These are phyloP conservation scores for Lactifluus pinguis DNA, from an alignment of 768 basidiomycete genomes.

Conservation along the genomic window DNA sequence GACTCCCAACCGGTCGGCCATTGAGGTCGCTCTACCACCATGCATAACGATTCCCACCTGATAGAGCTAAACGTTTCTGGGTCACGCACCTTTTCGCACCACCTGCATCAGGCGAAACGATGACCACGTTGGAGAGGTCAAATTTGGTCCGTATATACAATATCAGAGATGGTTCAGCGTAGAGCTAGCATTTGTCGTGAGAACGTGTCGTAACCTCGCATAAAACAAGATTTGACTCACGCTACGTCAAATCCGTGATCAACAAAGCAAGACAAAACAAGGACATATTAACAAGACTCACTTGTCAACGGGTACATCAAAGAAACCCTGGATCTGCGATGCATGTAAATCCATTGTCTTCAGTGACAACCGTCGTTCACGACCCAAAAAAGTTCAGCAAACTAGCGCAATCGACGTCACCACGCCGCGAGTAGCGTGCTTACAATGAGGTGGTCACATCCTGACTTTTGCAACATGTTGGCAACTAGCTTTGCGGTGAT, in stretches of 20 bases:
- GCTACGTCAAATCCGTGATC: slow-evolving; percentile 24
- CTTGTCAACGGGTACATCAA: slow-evolving; percentile 99
- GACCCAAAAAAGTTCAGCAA: background rate
- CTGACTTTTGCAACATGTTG: slow-evolving; percentile 89
- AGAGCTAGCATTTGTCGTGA: slow-evolving; percentile 47
- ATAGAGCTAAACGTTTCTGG: background rate
- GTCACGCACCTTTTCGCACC: slow-evolving; percentile 82
- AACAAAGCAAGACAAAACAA: background rate
- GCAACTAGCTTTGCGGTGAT: slow-evolving; percentile 98
- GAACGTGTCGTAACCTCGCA: slow-evolving; percentile 21
- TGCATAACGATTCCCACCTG: background rate
- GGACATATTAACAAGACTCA: slow-evolving; percentile 37
- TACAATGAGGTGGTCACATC: slow-evolving; percentile 96
- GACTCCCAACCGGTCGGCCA: slow-evolving; percentile 91
- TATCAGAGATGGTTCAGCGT: slow-evolving; percentile 91
- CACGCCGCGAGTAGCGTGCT: slow-evolving; percentile 26
- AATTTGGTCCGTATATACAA: slow-evolving; percentile 92
- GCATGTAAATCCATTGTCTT: slow-evolving; percentile 99
- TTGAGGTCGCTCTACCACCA: slow-evolving; percentile 76
- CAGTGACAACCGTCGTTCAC: slow-evolving; percentile 42
- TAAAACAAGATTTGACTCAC: slow-evolving; percentile 33
- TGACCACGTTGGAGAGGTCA: slow-evolving; percentile 75
- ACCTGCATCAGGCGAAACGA: slow-evolving; percentile 96
- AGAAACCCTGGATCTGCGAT: slow-evolving; percentile 98
- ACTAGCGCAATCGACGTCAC: background rate